phyloP scores from a whole-genome alignment of 208 protist species.

The Leishmania tropica region DNA sequence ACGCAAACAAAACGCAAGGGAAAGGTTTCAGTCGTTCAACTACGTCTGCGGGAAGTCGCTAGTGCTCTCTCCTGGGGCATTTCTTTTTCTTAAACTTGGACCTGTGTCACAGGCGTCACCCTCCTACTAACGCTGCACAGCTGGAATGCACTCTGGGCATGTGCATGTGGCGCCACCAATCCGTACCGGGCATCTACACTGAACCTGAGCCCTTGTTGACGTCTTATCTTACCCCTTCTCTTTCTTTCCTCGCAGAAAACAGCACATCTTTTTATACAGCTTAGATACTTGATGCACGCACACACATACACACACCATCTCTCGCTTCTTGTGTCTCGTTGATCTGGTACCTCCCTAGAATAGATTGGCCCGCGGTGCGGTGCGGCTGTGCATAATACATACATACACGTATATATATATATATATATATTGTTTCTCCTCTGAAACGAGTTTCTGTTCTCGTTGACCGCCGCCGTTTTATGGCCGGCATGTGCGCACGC shows the following conservation, averaged over 20 bases:
- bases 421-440: not conserved
- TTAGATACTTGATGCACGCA: not conserved
- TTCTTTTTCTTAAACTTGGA: not conserved
- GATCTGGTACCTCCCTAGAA: not conserved
- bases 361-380: not conserved
- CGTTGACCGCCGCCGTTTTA: not conserved
- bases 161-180: not conserved
- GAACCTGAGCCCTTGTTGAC: not conserved
- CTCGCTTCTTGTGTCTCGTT: not conserved
- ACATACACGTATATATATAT: slow-evolving; percentile 9
- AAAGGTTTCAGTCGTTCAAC: not conserved
- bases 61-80: not conserved
- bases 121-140: not conserved
- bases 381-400: not conserved
- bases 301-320: not conserved
- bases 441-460: not conserved
- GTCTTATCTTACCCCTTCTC: not conserved
- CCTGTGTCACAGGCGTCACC: not conserved
- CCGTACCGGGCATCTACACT: not conserved
- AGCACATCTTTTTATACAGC: not conserved
- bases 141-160: not conserved
- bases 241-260: not conserved
- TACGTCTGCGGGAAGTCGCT: not conserved
- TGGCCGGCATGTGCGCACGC: not conserved
- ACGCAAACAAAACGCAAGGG: no score